Conservation (phyloP, 805 yeast species). For the Yamadazyma nakazawae region DNA sequence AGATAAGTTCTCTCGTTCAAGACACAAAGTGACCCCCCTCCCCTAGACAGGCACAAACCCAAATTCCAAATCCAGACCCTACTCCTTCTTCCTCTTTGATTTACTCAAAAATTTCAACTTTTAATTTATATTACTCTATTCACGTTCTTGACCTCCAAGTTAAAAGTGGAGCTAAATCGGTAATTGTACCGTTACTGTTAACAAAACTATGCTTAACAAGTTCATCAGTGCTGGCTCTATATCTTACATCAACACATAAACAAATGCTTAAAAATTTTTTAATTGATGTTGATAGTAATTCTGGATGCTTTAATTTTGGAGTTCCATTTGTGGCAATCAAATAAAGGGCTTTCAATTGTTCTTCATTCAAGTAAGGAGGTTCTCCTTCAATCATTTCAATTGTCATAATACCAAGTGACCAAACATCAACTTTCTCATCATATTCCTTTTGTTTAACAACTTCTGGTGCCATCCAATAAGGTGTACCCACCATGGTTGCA, state of each 20-base stretch:
- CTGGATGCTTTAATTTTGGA: conserved; percentile 70
- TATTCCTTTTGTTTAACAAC: conserved; percentile 77
- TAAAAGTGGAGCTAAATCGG: conserved; percentile 56
- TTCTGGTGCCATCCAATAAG: conserved; percentile 91
- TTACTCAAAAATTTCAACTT: too few species aligned
- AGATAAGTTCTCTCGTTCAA: too few species aligned
- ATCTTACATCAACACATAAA: conserved; percentile 88
- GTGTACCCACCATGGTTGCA: conserved; percentile 86
- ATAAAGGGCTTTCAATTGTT: conserved; percentile 72
- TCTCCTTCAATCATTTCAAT: conserved; percentile 86
- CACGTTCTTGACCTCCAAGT: conserved; percentile 11
- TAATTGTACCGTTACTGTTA: conserved; percentile 57
- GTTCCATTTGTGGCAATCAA: conserved; percentile 80
- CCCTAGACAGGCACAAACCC: too few species aligned
- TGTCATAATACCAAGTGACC: conserved; percentile 84
- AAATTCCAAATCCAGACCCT: too few species aligned
- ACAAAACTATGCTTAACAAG: conserved; percentile 74
- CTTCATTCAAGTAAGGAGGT: conserved; percentile 79
- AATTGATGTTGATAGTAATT: conserved; percentile 64
- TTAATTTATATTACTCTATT: background rate
- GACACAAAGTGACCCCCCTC: too few species aligned
- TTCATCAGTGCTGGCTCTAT: conserved; percentile 88
- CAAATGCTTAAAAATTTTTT: conserved; percentile 87
- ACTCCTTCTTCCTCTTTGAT: too few species aligned
- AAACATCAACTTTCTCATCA: conserved; percentile 78